phyloP scores from a whole-genome alignment of 2,329 filamentous ascomycete species.

The Arachnomyces sp. region DNA sequence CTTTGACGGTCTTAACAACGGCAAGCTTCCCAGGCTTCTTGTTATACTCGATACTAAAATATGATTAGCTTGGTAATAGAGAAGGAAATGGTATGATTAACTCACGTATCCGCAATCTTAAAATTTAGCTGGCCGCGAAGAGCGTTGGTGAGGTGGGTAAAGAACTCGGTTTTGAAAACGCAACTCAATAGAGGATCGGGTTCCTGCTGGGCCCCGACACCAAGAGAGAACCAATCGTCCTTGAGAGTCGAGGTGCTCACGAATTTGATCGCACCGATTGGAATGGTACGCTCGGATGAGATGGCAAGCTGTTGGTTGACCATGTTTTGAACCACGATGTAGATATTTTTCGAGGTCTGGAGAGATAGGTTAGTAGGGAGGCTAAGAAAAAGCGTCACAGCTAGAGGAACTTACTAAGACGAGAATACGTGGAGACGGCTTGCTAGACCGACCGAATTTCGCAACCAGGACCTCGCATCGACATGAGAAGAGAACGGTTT shows the following conservation, averaged over 20 bases:
- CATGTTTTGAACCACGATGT: constrained; percentile 76
- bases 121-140: constrained; percentile 75
- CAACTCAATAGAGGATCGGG: constrained; percentile 90
- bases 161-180: constrained; percentile 92
- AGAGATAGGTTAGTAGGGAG: constrained; percentile 12
- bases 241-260: constrained; percentile 70
- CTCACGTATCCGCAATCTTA: constrained; percentile 63
- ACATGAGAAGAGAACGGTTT: constrained; percentile 79
- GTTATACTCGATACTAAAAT: constrained; percentile 69
- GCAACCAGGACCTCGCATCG: constrained; percentile 82
- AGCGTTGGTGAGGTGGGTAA: constrained; percentile 76
- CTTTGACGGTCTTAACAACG: constrained; percentile 80
- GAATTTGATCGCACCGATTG: constrained; percentile 81
- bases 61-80: constrained; percentile 8
- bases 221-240: constrained; percentile 95
- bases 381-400: neutral
- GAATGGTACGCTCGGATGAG: constrained; percentile 68
- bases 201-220: constrained; percentile 81
- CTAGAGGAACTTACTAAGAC: constrained; percentile 48
- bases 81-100: constrained; percentile 9
- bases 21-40: constrained; percentile 96
- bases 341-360: constrained; percentile 71
- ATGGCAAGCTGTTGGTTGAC: constrained; percentile 77
- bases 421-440: constrained; percentile 76
- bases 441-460: constrained; percentile 94